These are phyloP conservation scores for Pachysandra terminalis DNA, from an alignment of 164 flowering plant species.

Conservation along the genomic window DNA sequence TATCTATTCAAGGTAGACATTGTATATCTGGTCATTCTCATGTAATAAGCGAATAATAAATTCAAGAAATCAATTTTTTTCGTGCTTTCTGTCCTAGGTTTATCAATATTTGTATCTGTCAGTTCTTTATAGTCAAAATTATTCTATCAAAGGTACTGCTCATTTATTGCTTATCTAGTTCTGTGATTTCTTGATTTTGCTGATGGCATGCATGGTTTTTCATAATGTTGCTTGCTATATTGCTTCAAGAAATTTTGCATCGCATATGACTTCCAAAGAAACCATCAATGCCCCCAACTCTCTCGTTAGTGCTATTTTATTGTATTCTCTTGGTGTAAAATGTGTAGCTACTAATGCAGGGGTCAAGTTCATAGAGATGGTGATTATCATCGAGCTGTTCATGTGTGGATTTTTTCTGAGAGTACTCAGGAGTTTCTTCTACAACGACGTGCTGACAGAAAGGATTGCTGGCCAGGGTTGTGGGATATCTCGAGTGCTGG, in stretches of 20 bases:
- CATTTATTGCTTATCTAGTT: background rate
- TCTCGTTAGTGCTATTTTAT: background rate
- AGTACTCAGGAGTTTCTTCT: slow-evolving; percentile 80
- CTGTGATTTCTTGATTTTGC: background rate
- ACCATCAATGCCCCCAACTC: background rate
- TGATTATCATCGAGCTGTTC: slow-evolving; percentile 86
- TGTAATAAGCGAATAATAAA: too few relatives aligned
- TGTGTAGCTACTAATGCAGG: slow-evolving; percentile 31
- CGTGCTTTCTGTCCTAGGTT: too few relatives aligned
- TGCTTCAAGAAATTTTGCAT: slow-evolving; percentile 1
- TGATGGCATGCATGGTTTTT: background rate
- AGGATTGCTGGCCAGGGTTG: slow-evolving; percentile 86
- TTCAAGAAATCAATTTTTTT: too few relatives aligned
- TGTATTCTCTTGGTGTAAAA: background rate
- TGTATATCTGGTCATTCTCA: too few relatives aligned
- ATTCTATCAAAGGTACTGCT: background rate
- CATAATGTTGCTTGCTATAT: background rate
- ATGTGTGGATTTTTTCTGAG: slow-evolving; percentile 83
- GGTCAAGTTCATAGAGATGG: slow-evolving; percentile 78
- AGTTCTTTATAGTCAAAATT: too few relatives aligned
- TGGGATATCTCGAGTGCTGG: slow-evolving; percentile 99
- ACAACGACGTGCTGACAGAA: slow-evolving; percentile 78
- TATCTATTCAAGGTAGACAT: too few relatives aligned
- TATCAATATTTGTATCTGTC: too few relatives aligned
- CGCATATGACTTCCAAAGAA: background rate